Evolutionary conservation across 805 yeast species (phyloP).

Genomic region (Scheffersomyces ergatensis): DNA sequence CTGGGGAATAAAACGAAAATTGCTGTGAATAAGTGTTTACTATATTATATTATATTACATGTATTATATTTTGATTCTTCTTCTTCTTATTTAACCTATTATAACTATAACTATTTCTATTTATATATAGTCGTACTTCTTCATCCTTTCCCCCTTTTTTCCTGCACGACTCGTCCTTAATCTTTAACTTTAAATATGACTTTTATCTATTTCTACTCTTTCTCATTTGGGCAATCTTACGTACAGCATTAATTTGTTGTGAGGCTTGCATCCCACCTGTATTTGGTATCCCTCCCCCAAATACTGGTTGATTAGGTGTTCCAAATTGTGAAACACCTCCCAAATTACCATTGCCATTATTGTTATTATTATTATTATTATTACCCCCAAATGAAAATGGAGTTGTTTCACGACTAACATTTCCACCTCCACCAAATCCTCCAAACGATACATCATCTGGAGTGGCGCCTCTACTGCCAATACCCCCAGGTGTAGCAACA

Average conservation of each 20-base stretch:
- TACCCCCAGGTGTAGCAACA: neutral
- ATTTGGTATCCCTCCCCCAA: neutral
- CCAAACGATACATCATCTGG: conserved; percentile 8
- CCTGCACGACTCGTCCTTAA: no score
- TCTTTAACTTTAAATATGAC: no score
- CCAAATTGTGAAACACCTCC: conserved; percentile 6
- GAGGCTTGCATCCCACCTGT: conserved; percentile 2
- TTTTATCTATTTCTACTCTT: no score
- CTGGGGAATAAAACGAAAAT: no score
- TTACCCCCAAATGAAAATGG: conserved; percentile 21
- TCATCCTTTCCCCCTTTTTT: no score
- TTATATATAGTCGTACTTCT: no score
- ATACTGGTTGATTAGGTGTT: neutral
- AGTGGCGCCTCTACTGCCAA: neutral
- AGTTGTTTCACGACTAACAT: conserved; percentile 18
- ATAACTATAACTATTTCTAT: no score
- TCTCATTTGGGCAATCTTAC: conserved; percentile 35
- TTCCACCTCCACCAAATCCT: neutral
- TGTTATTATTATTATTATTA: neutral
- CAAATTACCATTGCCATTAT: neutral
- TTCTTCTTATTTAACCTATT: no score
- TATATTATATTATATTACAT: no score
- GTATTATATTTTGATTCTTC: no score
- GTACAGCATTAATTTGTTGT: conserved; percentile 18
- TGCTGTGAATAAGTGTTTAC: no score